Base-by-base conservation (phyloP, 176 grass and related monocot species). In the Elaeis guineensis region DNA sequence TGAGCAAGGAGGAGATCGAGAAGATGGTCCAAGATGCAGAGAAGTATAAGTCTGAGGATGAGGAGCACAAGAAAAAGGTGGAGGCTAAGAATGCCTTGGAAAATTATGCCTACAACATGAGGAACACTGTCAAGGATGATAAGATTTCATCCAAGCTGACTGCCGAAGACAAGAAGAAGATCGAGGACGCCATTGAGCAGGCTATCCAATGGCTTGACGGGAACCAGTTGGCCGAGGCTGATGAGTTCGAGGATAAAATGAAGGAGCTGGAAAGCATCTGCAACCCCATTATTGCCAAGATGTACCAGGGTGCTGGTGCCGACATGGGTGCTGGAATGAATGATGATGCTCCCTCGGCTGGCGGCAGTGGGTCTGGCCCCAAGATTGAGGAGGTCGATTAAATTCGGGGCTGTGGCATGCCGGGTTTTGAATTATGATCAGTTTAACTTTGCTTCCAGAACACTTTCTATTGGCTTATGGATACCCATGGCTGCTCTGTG, bases 61-160 rank as follows among this genome's bases (percentile, higher is more conserved):
- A 91, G 58, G 79, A 92, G 29, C 71, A 79, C 48, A 90, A 86
- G 72, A 91, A 86, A 76, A 80, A 86, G 72, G 82, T 90, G 8
- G 82, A 90, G 6, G 17, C 79, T 0, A 90, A 86, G 79, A 86
- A 91, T 62, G 17, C 83, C 0, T 51, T 86, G 9, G 79, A 92
- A 65, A 92, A 92, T 52, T 92, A 90, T 7, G 69, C 80, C 15
- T 86, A 90, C 79, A 86, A 90, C 79, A 90, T 86, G 87, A 69
- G 87, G 28, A 90, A 90, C 64, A 90, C 83, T 12, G 80, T 90
- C 59, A 83, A 86, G 67, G 87, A 90, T 1, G 76, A 86, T 22
- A 80, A 91, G 79, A 91, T 86, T 4, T 71, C 83, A 8, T 86
- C 60, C 4, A 83, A 83, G 79, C 78, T 90, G 4, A 28, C 25